Percentiles rank a stretch among this genome's conserved stretches.
These are phyloP conservation scores for Verticillium alfalfae DNA, from an alignment of 2,329 filamentous ascomycete species.

Conservation along the genomic window DNA sequence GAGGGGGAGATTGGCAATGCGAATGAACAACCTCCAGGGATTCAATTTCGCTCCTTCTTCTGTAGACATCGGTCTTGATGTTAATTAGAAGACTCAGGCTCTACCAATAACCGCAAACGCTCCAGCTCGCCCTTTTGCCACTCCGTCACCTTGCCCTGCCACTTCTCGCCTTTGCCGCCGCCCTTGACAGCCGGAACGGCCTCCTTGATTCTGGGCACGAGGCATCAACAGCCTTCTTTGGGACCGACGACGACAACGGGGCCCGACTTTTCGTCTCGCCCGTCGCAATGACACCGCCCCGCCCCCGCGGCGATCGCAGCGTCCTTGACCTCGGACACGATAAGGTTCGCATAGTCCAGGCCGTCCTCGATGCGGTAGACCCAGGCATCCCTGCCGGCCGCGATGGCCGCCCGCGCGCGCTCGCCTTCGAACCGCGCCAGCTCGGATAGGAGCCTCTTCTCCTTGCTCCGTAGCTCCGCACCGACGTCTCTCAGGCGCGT, in stretches of 20 bases:
- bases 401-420: slow-evolving; percentile 10
- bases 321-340: slow-evolving; percentile 17
- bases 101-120: slow-evolving; percentile 10
- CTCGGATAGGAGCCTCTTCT: slow-evolving; percentile 20
- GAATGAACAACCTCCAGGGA: no score
- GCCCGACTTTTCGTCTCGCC: slow-evolving; percentile 17
- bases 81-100: not conserved
- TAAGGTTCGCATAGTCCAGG: slow-evolving; percentile 22
- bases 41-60: no score
- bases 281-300: slow-evolving; percentile 14
- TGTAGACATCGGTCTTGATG: no score
- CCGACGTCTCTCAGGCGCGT: slow-evolving; percentile 9
- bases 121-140: slow-evolving; percentile 18
- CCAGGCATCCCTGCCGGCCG: slow-evolving; percentile 13
- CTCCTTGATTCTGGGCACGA: slow-evolving; percentile 12
- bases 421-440: slow-evolving; percentile 21
- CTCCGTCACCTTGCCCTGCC: slow-evolving; percentile 22
- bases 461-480: slow-evolving; percentile 14
- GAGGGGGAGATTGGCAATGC: no score
- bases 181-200: slow-evolving; percentile 18
- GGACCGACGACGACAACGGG: slow-evolving; percentile 19
- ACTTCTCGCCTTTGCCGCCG: slow-evolving; percentile 20
- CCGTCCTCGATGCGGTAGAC: slow-evolving; percentile 17
- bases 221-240: slow-evolving; percentile 13
- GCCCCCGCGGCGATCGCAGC: slow-evolving; percentile 2